Evolutionary conservation across 2,329 filamentous ascomycete genomes (phyloP).

Genomic region (Celoporthe dispersa): DNA sequence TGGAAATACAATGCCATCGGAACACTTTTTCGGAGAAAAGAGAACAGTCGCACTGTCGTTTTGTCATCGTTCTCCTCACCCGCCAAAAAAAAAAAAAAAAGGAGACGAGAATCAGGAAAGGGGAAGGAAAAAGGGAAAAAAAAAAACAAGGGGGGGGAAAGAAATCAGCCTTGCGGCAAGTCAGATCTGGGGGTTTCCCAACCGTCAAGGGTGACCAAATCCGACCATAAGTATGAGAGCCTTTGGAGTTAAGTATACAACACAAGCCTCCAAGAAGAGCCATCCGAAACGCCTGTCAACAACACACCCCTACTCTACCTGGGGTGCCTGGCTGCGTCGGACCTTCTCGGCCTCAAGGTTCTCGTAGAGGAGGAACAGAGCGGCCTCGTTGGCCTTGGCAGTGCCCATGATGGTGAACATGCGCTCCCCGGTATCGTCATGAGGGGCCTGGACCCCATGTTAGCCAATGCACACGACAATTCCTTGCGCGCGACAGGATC

Average conservation of each 20-base stretch:
- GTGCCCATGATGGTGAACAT: conserved; percentile 99
- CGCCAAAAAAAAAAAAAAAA: conserved; percentile 47
- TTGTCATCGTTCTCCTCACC: conserved; percentile 48
- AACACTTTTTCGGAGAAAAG: conserved; percentile 42
- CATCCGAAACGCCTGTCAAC: conserved; percentile 27
- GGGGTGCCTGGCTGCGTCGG: conserved; percentile 81
- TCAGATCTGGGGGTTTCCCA: conserved; percentile 61
- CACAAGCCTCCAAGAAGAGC: conserved; percentile 25
- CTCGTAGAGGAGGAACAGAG: conserved; percentile 95
- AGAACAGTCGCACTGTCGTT: conserved; percentile 47
- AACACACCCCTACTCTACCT: conserved; percentile 49
- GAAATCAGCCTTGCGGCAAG: conserved; percentile 65
- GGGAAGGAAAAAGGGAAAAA: conserved; percentile 46
- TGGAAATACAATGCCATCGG: conserved; percentile 38
- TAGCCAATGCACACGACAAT: conserved; percentile 13
- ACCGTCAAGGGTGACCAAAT: conserved; percentile 55
- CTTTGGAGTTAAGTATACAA: conserved; percentile 30
- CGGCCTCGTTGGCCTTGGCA: conserved; percentile 90
- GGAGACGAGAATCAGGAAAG: conserved; percentile 45
- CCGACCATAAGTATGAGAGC: conserved; percentile 50
- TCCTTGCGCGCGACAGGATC: no score
- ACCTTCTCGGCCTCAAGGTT: conserved; percentile 99
- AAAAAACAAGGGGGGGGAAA: conserved; percentile 49
- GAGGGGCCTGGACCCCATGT: conserved; percentile 65
- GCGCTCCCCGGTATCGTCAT: conserved; percentile 95